Evolutionary conservation across 768 basidiomycete species (phyloP).

Genomic region (Russula virescens): DNA sequence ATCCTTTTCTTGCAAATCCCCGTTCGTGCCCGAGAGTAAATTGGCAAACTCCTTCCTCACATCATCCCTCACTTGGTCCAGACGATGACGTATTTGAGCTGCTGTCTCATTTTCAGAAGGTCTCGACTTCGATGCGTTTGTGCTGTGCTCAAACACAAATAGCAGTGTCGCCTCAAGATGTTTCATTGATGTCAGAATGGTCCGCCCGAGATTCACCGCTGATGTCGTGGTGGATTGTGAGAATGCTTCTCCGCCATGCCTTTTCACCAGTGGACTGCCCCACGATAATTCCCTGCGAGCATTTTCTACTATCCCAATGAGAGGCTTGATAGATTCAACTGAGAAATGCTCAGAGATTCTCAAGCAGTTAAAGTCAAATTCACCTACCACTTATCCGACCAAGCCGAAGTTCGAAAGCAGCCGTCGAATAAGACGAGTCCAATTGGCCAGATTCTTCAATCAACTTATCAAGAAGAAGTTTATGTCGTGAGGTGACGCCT

Average conservation of each 20-base stretch:
- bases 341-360: conserved; percentile 10
- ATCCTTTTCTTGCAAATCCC: conserved; percentile 26
- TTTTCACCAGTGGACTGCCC: conserved; percentile 32
- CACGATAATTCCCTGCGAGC: conserved; percentile 42
- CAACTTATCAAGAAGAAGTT: conserved; percentile 27
- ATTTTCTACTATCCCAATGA: conserved; percentile 42
- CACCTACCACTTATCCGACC: conserved; percentile 40
- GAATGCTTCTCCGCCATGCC: not conserved
- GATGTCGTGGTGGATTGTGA: conserved; percentile 27
- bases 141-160: conserved; percentile 31
- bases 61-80: conserved; percentile 15
- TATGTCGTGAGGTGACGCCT: conserved; percentile 24
- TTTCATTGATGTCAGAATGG: conserved; percentile 34
- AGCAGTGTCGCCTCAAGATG: conserved; percentile 28
- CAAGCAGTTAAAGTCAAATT: not conserved
- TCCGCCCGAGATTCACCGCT: conserved; percentile 33
- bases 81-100: not conserved
- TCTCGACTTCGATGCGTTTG: conserved; percentile 18
- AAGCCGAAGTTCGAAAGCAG: conserved; percentile 42
- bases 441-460: conserved; percentile 36
- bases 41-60: conserved; percentile 29
- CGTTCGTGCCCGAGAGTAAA: conserved; percentile 32
- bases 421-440: conserved; percentile 39
- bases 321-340: conserved; percentile 41
- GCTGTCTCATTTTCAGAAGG: conserved; percentile 16